phyloP scores from a whole-genome alignment of 2,329 filamentous ascomycete genomes.

The Talaromyces sp. region DNA sequence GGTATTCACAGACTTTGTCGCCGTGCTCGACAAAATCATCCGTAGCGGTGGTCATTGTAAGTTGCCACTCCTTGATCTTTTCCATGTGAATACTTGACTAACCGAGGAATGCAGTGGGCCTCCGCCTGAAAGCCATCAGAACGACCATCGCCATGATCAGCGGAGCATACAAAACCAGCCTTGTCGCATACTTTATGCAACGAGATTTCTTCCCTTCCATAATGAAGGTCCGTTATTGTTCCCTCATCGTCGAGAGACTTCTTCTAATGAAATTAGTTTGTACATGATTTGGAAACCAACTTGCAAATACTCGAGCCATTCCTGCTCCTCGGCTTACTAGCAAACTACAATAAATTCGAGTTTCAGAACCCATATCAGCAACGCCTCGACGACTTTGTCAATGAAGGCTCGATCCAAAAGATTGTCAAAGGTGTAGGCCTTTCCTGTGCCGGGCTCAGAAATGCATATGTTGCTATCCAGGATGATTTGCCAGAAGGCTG shows the following conservation, averaged over 20 bases:
- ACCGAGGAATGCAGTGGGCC: constrained; percentile 54
- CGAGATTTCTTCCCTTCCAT: constrained; percentile 89
- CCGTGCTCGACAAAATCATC: constrained; percentile 77
- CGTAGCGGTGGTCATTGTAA: constrained; percentile 69
- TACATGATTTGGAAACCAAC: constrained; percentile 72
- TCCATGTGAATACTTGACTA: neutral
- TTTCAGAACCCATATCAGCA: constrained; percentile 95
- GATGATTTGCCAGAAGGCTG: constrained; percentile 90
- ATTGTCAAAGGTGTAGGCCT: constrained; percentile 74
- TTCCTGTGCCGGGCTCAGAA: constrained; percentile 66
- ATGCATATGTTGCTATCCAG: constrained; percentile 78
- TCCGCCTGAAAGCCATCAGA: constrained; percentile 76
- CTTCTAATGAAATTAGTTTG: constrained; percentile 57
- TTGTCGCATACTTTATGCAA: constrained; percentile 93
- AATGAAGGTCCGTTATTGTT: constrained; percentile 70
- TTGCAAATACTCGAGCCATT: constrained; percentile 70
- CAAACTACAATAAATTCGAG: constrained; percentile 99
- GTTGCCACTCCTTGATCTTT: constrained; percentile 32
- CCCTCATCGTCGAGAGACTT: neutral
- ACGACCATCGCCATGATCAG: constrained; percentile 81
- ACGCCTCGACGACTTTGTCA: constrained; percentile 91
- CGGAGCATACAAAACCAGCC: constrained; percentile 91
- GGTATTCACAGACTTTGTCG: constrained; percentile 85
- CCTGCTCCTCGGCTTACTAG: constrained; percentile 77
- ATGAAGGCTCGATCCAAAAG: constrained; percentile 80